These are phyloP conservation scores for Salvia splendens DNA, from an alignment of 257 asterid genomes.

Conservation along the genomic window DNA sequence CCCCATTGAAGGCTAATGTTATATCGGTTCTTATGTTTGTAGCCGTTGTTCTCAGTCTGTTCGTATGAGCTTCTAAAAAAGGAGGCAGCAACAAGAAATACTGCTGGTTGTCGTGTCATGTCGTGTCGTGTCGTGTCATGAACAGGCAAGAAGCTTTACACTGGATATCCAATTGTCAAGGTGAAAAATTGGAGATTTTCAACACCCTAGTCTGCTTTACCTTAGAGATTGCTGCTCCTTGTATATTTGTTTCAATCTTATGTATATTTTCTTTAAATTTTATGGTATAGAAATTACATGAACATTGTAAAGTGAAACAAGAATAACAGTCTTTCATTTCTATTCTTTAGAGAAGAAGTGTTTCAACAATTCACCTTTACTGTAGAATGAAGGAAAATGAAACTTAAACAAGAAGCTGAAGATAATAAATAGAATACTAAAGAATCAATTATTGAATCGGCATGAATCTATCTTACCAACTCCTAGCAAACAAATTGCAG, in stretches of 20 bases:
- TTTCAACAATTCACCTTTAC: too few species aligned
- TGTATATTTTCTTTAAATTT: not conserved
- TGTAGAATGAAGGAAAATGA: not conserved
- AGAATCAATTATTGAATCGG: not conserved
- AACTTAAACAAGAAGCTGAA: not conserved
- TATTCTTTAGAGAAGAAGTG: not conserved
- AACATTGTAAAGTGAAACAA: slow-evolving; percentile 18
- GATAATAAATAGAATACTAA: not conserved
- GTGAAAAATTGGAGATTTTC: slow-evolving; percentile 8
- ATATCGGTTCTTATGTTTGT: slow-evolving; percentile 29
- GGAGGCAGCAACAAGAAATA: not conserved
- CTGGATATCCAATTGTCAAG: not conserved
- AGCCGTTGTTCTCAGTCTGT: slow-evolving; percentile 32
- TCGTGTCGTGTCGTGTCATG: not conserved
- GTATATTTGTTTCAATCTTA: not conserved
- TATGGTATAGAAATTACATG: slow-evolving; percentile 12
- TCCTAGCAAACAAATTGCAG: slow-evolving; percentile 12
- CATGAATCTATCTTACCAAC: not conserved
- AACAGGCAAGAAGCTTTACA: not conserved
- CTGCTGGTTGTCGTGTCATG: not conserved
- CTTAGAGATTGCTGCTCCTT: not conserved
- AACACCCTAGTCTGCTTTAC: not conserved
- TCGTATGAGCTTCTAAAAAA: slow-evolving; percentile 14
- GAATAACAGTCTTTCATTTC: not conserved
- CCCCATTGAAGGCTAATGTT: not conserved